A percentile compares a stretch with the other conserved stretches of the same genome.
Evolutionary conservation across 176 grass and related monocot genomes (phyloP).

Genomic region (Aechmea fasciata): DNA sequence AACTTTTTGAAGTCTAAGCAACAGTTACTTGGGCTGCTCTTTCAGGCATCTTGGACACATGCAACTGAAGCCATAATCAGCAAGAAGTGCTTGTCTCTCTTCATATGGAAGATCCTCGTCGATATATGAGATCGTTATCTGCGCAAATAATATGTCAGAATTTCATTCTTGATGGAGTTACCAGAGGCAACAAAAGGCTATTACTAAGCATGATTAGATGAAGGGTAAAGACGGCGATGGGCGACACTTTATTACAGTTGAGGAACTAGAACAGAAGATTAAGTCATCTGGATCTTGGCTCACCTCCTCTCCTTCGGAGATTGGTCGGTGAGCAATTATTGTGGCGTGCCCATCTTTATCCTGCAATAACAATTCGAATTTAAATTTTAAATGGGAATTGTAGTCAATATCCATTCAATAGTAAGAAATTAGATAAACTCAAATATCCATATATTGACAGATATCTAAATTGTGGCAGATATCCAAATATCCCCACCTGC

Average conservation of each 20-base stretch:
- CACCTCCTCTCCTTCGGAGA: constrained; percentile 70
- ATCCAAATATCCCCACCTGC: too few species aligned
- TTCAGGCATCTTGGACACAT: constrained; percentile 54
- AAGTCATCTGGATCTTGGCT: not conserved
- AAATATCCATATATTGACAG: too few species aligned
- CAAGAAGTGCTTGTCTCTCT: constrained; percentile 64
- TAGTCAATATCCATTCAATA: too few species aligned
- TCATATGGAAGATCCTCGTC: constrained; percentile 70
- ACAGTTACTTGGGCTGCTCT: constrained; percentile 35
- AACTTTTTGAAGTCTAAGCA: not conserved
- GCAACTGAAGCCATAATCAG: constrained; percentile 86
- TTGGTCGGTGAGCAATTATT: constrained; percentile 50
- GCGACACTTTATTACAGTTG: not conserved
- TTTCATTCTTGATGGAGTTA: not conserved
- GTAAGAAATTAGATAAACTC: too few species aligned
- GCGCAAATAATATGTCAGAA: not conserved
- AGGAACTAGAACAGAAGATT: not conserved
- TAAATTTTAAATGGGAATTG: too few species aligned
- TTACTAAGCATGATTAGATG: not conserved
- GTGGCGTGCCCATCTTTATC: constrained; percentile 65
- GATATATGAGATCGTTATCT: constrained; percentile 92
- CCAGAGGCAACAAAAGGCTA: not conserved
- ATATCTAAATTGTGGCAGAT: too few species aligned
- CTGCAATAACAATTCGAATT: constrained; percentile 25
- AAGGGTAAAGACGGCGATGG: not conserved